These are phyloP conservation scores for Maudiozyma turicensis DNA, from an alignment of 805 yeast species.

Conservation along the genomic window DNA sequence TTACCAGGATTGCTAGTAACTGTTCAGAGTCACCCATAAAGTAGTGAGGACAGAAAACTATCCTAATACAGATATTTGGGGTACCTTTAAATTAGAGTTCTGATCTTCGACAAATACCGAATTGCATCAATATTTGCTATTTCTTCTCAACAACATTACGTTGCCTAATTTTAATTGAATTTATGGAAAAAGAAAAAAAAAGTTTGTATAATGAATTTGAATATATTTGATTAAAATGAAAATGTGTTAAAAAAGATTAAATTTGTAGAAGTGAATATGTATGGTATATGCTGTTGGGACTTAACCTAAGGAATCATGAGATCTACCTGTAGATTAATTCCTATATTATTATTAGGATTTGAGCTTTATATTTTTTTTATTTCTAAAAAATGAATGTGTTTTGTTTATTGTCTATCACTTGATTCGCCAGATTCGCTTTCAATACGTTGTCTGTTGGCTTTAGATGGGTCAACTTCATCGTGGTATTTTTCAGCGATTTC, in stretches of 20 bases:
- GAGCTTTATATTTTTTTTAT: background rate
- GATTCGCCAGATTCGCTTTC: background rate
- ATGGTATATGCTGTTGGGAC: background rate
- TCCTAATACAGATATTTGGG: no score
- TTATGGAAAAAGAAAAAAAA: background rate
- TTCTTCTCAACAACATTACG: no score
- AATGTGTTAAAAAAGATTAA: background rate
- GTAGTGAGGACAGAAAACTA: no score
- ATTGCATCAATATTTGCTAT: no score
- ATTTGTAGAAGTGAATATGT: background rate
- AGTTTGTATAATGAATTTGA: background rate
- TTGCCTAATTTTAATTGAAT: no score
- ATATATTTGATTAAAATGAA: background rate
- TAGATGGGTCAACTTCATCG: slow-evolving; percentile 60
- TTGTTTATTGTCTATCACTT: background rate
- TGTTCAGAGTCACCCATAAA: no score
- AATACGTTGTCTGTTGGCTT: slow-evolving; percentile 35
- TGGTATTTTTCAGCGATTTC: slow-evolving; percentile 72
- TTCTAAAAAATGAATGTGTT: background rate
- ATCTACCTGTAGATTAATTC: background rate
- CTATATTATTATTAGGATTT: background rate
- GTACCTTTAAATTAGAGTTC: no score
- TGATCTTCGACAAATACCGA: no score
- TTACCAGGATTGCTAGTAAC: no score
- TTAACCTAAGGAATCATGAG: no score